Conservation (phyloP, 768 basidiomycete genomes). For the Boletellus emodensis region DNA sequence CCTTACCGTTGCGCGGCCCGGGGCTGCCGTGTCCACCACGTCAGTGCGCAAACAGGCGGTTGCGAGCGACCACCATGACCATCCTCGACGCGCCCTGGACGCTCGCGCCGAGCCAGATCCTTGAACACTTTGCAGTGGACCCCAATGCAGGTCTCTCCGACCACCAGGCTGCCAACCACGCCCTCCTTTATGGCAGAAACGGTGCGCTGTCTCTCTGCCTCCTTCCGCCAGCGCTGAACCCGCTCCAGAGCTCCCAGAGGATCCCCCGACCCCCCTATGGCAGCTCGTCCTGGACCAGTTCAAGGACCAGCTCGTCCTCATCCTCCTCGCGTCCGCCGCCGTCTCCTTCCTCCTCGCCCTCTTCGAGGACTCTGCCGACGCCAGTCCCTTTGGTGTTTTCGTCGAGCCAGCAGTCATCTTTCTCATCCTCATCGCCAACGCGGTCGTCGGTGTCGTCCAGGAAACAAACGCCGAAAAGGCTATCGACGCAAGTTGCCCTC, state of each 20-base stretch:
- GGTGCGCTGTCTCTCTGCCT: slow-evolving; percentile 39
- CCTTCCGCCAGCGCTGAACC: not conserved
- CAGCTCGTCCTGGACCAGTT: slow-evolving; percentile 97
- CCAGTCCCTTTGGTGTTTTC: slow-evolving; percentile 75
- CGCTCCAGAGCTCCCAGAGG: slow-evolving; percentile 81
- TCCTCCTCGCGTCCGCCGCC: slow-evolving; percentile 89
- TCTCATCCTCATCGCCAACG: slow-evolving; percentile 93
- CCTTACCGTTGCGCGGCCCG: slow-evolving; percentile 13
- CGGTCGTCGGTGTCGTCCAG: slow-evolving; percentile 95
- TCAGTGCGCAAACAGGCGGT: not conserved
- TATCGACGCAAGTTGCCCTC: slow-evolving; percentile 73
- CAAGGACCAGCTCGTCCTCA: slow-evolving; percentile 97
- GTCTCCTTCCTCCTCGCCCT: slow-evolving; percentile 91
- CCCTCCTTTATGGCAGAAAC: slow-evolving; percentile 81
- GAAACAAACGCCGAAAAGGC: slow-evolving; percentile 95
- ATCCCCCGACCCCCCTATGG: slow-evolving; percentile 88
- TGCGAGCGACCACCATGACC: slow-evolving; percentile 9
- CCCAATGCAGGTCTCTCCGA: slow-evolving; percentile 56
- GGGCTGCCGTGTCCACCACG: slow-evolving; percentile 1
- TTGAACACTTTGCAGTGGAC: slow-evolving; percentile 72
- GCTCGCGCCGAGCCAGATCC: slow-evolving; percentile 57
- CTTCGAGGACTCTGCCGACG: slow-evolving; percentile 71
- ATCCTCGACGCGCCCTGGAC: slow-evolving; percentile 80
- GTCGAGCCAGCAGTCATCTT: slow-evolving; percentile 95
- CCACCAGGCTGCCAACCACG: slow-evolving; percentile 68